Base-by-base conservation (phyloP, 2,329 filamentous ascomycete species). In the Fusarium sambucinum region DNA sequence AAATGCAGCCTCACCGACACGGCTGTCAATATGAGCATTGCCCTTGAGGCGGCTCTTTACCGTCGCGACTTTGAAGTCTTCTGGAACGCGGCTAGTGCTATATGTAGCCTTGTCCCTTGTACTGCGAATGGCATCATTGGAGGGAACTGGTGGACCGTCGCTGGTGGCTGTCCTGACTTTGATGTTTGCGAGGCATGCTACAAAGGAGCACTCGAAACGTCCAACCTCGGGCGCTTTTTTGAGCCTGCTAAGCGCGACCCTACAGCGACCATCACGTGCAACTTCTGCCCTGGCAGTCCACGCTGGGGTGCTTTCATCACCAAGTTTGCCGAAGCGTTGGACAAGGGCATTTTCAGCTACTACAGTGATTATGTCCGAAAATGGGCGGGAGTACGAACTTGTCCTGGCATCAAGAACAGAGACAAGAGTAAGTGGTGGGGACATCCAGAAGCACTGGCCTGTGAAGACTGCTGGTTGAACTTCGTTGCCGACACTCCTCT, bases 131-230 rank as follows among this genome's bases (percentile, higher is more conserved):
- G 76, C 1, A 74, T 79, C 25, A 42, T 71, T 1, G 59, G 75
- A 3, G 77, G 77, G 2, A 77, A 74, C 2, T 80, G 77, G 77
- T 80, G 77, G 73, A 79, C 77, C 0, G 37, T 79, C 1, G 17
- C 54, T 0, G 73, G 74, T 2, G 72, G 61, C 0, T 71, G 74
- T 14, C 55, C 62, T 0, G 70, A 70, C 0, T 72, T 74, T 10
- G 66, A 68, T 14, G 66, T 80, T 1, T 80, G 79, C 32, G 74
- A 79, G 29, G 76, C 77, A 6, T 81, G 79, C 42, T 75, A 76
- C 51, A 63, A 63, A 0, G 78, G 77, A 2, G 68, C 77, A 16
- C 40, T 80, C 8, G 59, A 59, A 7, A 72, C 77, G 1, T 61
- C 69, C 7, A 69, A 68, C 1, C 59, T 79, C 2, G 69, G 58